Base-by-base conservation (phyloP, 352 stramenopile genomes). In the Phytophthora macrochlamydospora region DNA sequence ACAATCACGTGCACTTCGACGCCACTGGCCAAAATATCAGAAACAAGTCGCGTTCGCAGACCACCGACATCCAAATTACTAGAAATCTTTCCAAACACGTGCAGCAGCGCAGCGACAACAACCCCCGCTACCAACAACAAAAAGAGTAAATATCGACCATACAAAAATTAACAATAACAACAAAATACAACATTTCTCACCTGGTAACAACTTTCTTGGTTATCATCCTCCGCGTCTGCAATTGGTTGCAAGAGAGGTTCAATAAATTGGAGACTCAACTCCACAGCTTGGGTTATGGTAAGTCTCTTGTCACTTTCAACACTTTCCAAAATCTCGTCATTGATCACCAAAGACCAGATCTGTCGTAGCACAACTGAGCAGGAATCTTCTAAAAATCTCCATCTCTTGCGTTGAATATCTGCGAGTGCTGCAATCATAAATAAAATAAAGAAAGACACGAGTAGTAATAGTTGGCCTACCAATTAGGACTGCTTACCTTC, bases 371-470 rank as follows among this genome's bases (percentile, higher is more conserved):
- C 79, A 9, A 67, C 64, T 1, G 76, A 74, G 56, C 86, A 84
- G 11, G 79, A 62, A 65, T 91, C 83, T 69, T 92, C 83, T 29
- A 92, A 61, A 56, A 93, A 91, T 32, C 71, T 71, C 56, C 83
- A 91, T 38, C 78, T 77, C 57, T 93, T 93, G 42, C 81, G 78
- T 5, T 66, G 13, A 31, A 93, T 85, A 35, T 87, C 73, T 1
- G 12, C 58, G 14, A 93, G 65, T 18, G 83, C 83, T 91, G 40
- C 12, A 43, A 18, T 31, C 35, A 44, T 32, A 38, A 57, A 35
- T 13, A 9, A 45, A 18, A 37, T 28, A 35, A 29, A 51, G 50
- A 60, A 64, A 2, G 40, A 38, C 3, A 35, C 12, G 18, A 24
- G 18, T 24, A 24, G 18, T 24, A 24, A 24, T 24, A 24, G 18